A percentile compares a stretch with the other conserved stretches of the same genome.
phyloP scores from a whole-genome alignment of 768 basidiomycete species.

The Termitomyces bulborhizus region DNA sequence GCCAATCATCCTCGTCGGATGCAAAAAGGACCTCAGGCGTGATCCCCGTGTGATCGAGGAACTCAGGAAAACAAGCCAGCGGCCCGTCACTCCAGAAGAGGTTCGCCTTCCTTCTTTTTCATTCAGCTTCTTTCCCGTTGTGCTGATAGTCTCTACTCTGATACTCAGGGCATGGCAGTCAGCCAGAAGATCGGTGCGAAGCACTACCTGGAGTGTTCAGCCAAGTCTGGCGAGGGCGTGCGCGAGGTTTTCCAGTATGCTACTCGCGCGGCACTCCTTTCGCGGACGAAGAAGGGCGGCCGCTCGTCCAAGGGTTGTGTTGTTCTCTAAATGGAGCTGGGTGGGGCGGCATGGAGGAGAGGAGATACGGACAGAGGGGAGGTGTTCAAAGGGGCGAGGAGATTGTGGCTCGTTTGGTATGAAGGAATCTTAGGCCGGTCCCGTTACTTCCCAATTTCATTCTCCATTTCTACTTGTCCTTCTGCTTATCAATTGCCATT shows the following conservation, averaged over 20 bases:
- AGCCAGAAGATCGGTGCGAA: conserved; percentile 95
- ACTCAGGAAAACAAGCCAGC: conserved; percentile 88
- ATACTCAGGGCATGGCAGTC: conserved; percentile 79
- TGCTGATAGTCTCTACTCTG: background rate
- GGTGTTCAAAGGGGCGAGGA: background rate
- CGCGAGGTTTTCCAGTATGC: conserved; percentile 98
- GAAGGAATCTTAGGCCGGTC: conserved; percentile 4
- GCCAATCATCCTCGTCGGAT: conserved; percentile 96
- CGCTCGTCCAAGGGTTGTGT: conserved; percentile 13
- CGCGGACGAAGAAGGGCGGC: conserved; percentile 15
- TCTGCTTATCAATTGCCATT: background rate
- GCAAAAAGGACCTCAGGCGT: conserved; percentile 97
- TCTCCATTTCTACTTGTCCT: background rate
- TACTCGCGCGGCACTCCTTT: conserved; percentile 83
- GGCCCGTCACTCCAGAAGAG: conserved; percentile 93
- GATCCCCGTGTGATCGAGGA: conserved; percentile 93
- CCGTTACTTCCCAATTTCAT: conserved; percentile 3
- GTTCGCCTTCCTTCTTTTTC: conserved; percentile 30
- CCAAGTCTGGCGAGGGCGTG: conserved; percentile 94
- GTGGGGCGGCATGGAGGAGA: background rate
- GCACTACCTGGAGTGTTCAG: conserved; percentile 97
- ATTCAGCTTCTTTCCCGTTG: background rate
- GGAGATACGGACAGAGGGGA: background rate
- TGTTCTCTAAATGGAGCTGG: conserved; percentile 7
- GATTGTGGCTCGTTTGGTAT: background rate